Percentiles rank a stretch among this genome's conserved stretches.
These are phyloP conservation scores for Kwoniella sp. DNA, from an alignment of 768 basidiomycete genomes.

Conservation along the genomic window DNA sequence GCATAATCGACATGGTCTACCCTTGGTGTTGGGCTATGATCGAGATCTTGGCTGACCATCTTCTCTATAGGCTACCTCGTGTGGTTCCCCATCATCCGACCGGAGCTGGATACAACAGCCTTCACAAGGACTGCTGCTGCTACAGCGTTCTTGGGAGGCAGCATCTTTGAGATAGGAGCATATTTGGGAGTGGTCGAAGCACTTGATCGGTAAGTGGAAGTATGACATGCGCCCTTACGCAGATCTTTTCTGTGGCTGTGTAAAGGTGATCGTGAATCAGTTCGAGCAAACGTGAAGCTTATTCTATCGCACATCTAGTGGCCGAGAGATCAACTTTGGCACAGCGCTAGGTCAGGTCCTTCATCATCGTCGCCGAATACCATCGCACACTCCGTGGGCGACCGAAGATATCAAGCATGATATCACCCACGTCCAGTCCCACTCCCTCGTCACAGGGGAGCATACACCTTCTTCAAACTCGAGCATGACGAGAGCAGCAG, in stretches of 20 bases:
- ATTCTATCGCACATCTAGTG: slow-evolving; percentile 16
- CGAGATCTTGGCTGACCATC: background rate
- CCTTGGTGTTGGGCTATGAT: background rate
- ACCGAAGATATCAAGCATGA: slow-evolving; percentile 10
- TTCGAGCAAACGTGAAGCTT: slow-evolving; percentile 25
- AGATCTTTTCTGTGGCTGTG: too few relatives aligned
- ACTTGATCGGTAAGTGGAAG: slow-evolving; percentile 35
- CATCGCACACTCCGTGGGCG: background rate
- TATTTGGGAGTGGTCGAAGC: slow-evolving; percentile 64
- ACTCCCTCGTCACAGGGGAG: background rate
- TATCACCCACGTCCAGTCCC: background rate
- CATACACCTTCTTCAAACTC: background rate
- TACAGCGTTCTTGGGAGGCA: slow-evolving; percentile 65
- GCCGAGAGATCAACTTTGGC: slow-evolving; percentile 34
- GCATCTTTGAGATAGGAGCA: slow-evolving; percentile 66
- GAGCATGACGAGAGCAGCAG: background rate
- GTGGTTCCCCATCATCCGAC: slow-evolving; percentile 60
- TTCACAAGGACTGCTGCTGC: slow-evolving; percentile 59
- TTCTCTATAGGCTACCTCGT: slow-evolving; percentile 43
- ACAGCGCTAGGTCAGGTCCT: slow-evolving; percentile 35
- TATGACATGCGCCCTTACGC: background rate
- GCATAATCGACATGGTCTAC: background rate
- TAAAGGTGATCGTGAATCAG: slow-evolving; percentile 35
- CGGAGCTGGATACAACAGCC: slow-evolving; percentile 48
- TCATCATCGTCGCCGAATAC: slow-evolving; percentile 25